Evolutionary conservation across 2,329 filamentous ascomycete genomes (phyloP).

Genomic region (Pochonia chlamydosporia): DNA sequence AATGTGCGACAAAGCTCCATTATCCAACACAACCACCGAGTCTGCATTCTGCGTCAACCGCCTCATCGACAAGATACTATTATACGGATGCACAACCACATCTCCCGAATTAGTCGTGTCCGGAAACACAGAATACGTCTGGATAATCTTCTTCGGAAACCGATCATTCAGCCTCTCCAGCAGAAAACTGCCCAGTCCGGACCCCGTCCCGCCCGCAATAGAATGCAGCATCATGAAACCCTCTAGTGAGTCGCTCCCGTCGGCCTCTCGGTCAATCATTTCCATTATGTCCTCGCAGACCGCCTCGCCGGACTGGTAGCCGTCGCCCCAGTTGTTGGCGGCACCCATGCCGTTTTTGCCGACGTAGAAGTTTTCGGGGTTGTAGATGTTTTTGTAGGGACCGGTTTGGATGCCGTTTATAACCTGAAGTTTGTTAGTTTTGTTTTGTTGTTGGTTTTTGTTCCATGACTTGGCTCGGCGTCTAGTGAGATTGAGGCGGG

Average conservation of each 20-base stretch:
- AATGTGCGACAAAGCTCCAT: constrained; percentile 87
- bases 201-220: constrained; percentile 94
- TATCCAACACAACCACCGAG: constrained; percentile 95
- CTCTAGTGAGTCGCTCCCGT: constrained; percentile 95
- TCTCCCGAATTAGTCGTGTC: constrained; percentile 83
- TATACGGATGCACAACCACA: constrained; percentile 97
- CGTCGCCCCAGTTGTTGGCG: constrained; percentile 97
- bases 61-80: constrained; percentile 88
- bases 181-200: constrained; percentile 90
- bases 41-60: constrained; percentile 93
- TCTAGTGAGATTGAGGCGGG: too few relatives aligned
- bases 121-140: constrained; percentile 97
- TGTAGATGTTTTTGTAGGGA: constrained; percentile 97
- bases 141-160: constrained; percentile 98
- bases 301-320: constrained; percentile 85
- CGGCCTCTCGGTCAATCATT: constrained; percentile 98
- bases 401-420: constrained; percentile 90
- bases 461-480: too few relatives aligned
- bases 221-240: constrained; percentile 99
- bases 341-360: constrained; percentile 90
- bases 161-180: constrained; percentile 93
- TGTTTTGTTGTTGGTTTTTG: neutral
- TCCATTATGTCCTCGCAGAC: constrained; percentile 98
- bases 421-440: constrained; percentile 42
- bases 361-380: constrained; percentile 97